Percentiles rank a stretch among this genome's conserved stretches.
These are phyloP conservation scores for Rhodosporidiobolus sp. DNA, from an alignment of 768 basidiomycete species.

Conservation along the genomic window DNA sequence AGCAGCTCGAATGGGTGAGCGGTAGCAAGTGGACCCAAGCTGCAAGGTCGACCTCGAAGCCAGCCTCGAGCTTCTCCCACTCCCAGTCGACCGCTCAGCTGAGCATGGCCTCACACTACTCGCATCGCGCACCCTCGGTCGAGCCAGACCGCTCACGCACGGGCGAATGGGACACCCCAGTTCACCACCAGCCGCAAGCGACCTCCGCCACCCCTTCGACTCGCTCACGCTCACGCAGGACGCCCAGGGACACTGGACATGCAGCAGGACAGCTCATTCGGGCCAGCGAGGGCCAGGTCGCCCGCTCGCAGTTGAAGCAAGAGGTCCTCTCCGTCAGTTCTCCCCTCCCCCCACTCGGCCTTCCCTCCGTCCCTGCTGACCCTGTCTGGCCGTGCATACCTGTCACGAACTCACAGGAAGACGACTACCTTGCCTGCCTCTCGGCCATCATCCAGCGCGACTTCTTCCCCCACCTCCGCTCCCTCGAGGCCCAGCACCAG, in stretches of 20 bases:
- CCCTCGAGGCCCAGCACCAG: conserved; percentile 80
- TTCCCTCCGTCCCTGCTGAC: too few species aligned
- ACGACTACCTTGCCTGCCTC: conserved; percentile 86
- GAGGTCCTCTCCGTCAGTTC: conserved; percentile 32
- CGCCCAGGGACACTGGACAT: neutral
- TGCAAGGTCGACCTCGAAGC: too few species aligned
- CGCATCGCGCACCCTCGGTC: neutral
- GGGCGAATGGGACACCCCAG: conserved; percentile 23
- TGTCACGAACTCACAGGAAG: conserved; percentile 56
- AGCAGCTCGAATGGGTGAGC: too few species aligned
- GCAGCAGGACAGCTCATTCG: neutral
- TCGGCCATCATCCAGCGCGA: conserved; percentile 92
- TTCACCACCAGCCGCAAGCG: neutral
- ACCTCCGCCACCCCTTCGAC: neutral
- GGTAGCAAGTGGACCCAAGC: too few species aligned
- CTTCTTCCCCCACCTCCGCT: conserved; percentile 92
- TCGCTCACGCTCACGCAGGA: neutral
- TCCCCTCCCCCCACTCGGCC: conserved; percentile 57
- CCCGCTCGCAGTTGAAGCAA: conserved; percentile 18
- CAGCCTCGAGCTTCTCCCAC: too few species aligned
- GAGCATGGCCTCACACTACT: neutral
- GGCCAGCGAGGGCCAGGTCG: neutral
- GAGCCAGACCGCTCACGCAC: neutral
- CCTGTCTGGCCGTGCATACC: neutral
- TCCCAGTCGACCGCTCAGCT: too few species aligned